phyloP scores from a whole-genome alignment of 371 early-diverging fungal species.

The Actinomortierella wolfii region DNA sequence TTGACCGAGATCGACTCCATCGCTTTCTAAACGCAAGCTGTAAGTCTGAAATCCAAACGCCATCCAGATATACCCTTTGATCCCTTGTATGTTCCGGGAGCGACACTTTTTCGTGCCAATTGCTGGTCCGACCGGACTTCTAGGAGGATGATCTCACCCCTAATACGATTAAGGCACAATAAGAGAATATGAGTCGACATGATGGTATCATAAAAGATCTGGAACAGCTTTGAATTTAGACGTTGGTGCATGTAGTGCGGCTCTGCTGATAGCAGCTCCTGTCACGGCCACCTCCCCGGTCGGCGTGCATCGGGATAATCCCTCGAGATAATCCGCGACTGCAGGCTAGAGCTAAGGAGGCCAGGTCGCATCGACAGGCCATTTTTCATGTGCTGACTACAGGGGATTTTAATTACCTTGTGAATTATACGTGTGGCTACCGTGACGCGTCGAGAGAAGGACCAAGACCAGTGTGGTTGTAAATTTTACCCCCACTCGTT shows the following conservation, averaged over 20 bases:
- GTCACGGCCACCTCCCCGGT: slow-evolving; percentile 6
- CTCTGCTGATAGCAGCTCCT: slow-evolving; percentile 11
- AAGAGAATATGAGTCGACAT: no score
- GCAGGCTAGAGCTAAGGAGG: slow-evolving; percentile 4
- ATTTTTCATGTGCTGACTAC: no score
- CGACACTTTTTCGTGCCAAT: background rate
- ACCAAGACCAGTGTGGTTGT: no score
- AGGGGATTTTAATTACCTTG: no score
- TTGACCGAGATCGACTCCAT: background rate
- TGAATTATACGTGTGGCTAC: no score
- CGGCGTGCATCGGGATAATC: slow-evolving; percentile 12
- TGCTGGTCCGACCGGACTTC: background rate
- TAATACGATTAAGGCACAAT: background rate
- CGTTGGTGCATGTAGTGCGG: slow-evolving; percentile 14
- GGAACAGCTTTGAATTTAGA: no score
- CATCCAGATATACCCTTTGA: background rate
- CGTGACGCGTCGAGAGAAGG: no score
- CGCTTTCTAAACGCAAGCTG: background rate
- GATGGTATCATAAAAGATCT: no score
- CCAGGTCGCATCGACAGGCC: slow-evolving; percentile 11
- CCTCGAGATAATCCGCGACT: slow-evolving; percentile 2
- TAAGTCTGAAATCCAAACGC: background rate
- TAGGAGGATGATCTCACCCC: background rate
- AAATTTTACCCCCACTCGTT: no score
- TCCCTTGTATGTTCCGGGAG: background rate